Conservation (phyloP, 1,284 basidiomycete genomes). For the Neolentinus lepideus region DNA sequence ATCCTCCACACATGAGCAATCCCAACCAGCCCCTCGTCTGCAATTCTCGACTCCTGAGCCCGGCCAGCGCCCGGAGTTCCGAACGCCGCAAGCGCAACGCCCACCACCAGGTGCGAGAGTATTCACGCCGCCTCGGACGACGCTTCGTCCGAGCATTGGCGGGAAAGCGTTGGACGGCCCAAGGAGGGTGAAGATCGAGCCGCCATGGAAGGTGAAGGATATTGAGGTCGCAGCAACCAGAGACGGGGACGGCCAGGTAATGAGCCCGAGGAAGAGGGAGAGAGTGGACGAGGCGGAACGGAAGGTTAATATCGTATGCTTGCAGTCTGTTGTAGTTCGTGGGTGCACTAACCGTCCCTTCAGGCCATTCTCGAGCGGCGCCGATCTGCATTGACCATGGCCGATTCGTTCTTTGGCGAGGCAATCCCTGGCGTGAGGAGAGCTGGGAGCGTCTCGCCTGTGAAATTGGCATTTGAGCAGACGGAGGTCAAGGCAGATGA, state of each 20-base stretch:
- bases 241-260: conserved; percentile 12
- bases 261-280: conserved; percentile 13
- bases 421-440: conserved; percentile 33
- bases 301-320: conserved; percentile 27
- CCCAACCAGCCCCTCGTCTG: background rate
- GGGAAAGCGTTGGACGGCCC: conserved; percentile 24
- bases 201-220: conserved; percentile 47
- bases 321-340: background rate
- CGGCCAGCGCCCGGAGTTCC: background rate
- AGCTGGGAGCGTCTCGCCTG: background rate
- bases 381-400: conserved; percentile 43
- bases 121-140: background rate
- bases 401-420: conserved; percentile 45
- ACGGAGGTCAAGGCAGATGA: conserved; percentile 15
- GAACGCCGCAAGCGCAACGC: background rate
- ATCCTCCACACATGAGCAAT: background rate
- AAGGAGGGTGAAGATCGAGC: conserved; percentile 37
- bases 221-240: conserved; percentile 34
- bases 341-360: background rate
- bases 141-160: background rate
- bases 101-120: conserved; percentile 1
- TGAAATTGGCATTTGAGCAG: conserved; percentile 6
- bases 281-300: conserved; percentile 42
- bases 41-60: background rate
- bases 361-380: conserved; percentile 56